Evolutionary conservation across 805 yeast species (phyloP), one percentile per base, ranked within the genome.

Genomic region (Yarrowia divulgata): DNA sequence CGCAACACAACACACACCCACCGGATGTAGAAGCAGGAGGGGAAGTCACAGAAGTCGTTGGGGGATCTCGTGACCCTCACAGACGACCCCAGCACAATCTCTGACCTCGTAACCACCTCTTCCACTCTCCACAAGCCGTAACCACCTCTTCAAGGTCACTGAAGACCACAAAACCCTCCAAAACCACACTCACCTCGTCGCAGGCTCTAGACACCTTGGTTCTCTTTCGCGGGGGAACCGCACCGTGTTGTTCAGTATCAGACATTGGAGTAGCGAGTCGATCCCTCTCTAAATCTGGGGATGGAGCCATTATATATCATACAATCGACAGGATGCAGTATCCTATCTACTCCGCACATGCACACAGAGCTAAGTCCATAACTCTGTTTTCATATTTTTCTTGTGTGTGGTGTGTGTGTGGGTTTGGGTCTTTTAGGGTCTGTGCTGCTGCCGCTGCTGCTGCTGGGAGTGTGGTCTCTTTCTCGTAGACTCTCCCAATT

Each of bases 171-270:
- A 16, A 40, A 3, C 49, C 4, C 16, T 18, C 9, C 52, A 14
- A 23, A 23, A 48, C 7, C 39, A 49, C 55, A 71, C 77, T 64
- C 49, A 75, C 77, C 73, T 84, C 82, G 73, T 85, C 88, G 73
- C 88, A 85, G 34, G 88, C 88, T 32, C 88, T 74, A 9, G 87
- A 84, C 0, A 85, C 86, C 73, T 85, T 85, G 42, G 86, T 81
- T 40, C 88, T 74, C 73, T 85, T 85, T 37, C 87, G 78, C 14
- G 79, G 79, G 13, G 75, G 73, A 12, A 73, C 50, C 40, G 62
- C 52, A 37, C 57, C 68, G 55, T 46, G 50, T 42, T 60, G 66
- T 60, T 60, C 66, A 60, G 66, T 60, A 45, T 60, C 66, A 45
- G 66, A 60, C 66, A 60, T 60, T 60, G 50, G 34, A 32, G 66